Conservation (phyloP, 331 rosid species). For the Quercus phellos region DNA sequence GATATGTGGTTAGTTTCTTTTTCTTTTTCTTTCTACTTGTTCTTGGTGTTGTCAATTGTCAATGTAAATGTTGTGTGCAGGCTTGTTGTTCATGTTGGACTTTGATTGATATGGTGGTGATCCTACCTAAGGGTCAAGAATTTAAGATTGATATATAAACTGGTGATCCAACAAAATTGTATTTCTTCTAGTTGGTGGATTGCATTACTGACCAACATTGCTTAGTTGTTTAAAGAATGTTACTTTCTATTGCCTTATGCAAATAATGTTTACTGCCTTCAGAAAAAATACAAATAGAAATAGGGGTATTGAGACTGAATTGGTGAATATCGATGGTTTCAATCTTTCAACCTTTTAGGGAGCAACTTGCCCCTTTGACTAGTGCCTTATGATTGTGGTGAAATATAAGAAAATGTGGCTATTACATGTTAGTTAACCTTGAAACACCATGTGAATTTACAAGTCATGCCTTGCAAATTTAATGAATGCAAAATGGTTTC, state of each 20-base stretch:
- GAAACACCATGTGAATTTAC: too few relatives aligned
- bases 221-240: not conserved
- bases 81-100: conserved; percentile 13
- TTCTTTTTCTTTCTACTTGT: conserved; percentile 4
- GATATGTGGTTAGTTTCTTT: conserved; percentile 87
- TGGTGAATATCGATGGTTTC: not conserved
- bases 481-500: not conserved
- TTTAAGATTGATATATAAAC: not conserved
- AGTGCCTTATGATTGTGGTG: not conserved
- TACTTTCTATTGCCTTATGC: not conserved
- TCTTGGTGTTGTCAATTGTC: not conserved
- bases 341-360: conserved; percentile 9
- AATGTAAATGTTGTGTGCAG: not conserved
- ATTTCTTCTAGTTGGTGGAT: not conserved
- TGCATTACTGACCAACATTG: not conserved
- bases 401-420: not conserved
- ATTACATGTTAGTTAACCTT: not conserved
- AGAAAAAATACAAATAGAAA: not conserved
- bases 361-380: not conserved
- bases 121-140: not conserved
- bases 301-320: not conserved
- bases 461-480: too few relatives aligned
- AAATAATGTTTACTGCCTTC: not conserved
- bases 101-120: not conserved
- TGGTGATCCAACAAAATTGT: not conserved